Evolutionary conservation across 192 early-diverging fungal genomes (phyloP), one percentile per base, ranked within the genome.

Genomic region (Allomyces javanicus): DNA sequence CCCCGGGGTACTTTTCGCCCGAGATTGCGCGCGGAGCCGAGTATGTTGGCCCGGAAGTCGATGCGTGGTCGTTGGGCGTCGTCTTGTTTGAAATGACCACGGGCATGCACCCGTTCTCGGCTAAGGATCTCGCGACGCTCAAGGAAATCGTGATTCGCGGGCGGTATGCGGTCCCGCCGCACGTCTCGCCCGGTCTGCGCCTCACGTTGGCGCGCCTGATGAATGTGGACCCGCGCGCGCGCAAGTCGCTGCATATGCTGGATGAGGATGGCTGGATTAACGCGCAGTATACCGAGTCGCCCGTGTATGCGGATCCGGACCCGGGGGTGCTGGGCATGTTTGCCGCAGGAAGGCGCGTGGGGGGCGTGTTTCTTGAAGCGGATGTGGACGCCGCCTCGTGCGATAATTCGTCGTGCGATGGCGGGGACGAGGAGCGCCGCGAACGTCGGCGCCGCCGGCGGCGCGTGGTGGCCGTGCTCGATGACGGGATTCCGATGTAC

Each of bases 51-150:
- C 93, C 95, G 4, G 95, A 97, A 68, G 85, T 97, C 33, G 95
- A 97, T 67, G 86, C 89, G 25, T 97, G 95, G 95, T 94, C 90
- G 58, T 73, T 96, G 40, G 95, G 95, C 9, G 87, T 97, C 5
- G 78, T 91, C 12, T 72, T 97, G 24, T 97, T 91, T 70, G 88
- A 91, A 50, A 84, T 96, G 77, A 85, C 89, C 50, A 76, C 84
- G 71, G 71, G 88, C 65, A 64, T 83, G 67, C 72, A 86, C 71
- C 76, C 90, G 70, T 76, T 93, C 50, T 58, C 50, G 50, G 50
- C 50, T 6, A 58, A 58, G 50, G 50, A 58, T n/a, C 5, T 58
- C 1, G 17, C 50, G 50, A 58, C 50, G 6, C 50, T 58, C 1
- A 58, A 58, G 21, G 50, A 58, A 58, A 58, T 58, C 50, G 50